Conservation (phyloP, 2,329 filamentous ascomycete genomes). For the Colletotrichum euphorbiae region DNA sequence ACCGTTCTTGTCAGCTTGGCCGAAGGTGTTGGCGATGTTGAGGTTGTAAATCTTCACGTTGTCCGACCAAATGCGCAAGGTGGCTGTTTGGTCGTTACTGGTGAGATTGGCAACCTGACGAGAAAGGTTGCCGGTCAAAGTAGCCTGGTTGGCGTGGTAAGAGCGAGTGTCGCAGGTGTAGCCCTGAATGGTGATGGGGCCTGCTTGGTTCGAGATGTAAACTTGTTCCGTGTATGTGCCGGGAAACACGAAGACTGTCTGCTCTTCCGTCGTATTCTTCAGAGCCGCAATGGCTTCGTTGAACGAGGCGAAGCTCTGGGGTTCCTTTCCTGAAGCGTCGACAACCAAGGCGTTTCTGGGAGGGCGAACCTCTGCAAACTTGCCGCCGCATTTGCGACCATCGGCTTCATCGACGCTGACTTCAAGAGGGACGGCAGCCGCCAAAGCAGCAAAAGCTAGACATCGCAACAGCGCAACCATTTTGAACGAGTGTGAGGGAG, state of each 20-base stretch:
- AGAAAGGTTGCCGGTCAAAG: conserved; percentile 45
- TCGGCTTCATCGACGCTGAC: neutral
- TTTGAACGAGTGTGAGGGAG: conserved; percentile 7
- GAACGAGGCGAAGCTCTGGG: conserved; percentile 28
- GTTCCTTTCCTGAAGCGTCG: conserved; percentile 24
- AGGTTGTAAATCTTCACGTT: conserved; percentile 64
- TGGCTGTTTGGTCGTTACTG: conserved; percentile 57
- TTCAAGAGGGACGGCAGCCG: neutral
- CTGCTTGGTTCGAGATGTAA: conserved; percentile 20
- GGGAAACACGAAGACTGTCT: conserved; percentile 68
- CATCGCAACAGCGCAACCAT: conserved; percentile 27
- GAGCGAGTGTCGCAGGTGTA: conserved; percentile 59
- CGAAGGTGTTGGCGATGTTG: conserved; percentile 57
- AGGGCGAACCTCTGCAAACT: conserved; percentile 19
- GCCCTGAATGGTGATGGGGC: conserved; percentile 64
- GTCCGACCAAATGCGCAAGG: conserved; percentile 61
- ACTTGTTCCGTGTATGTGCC: conserved; percentile 58
- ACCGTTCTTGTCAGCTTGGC: conserved; percentile 59
- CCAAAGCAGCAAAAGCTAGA: conserved; percentile 2
- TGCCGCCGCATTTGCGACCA: conserved; percentile 16
- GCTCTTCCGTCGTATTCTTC: conserved; percentile 43
- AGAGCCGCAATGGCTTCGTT: conserved; percentile 39
- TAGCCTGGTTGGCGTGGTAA: conserved; percentile 64
- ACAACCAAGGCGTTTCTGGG: conserved; percentile 11
- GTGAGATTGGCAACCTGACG: conserved; percentile 54